phyloP scores from a whole-genome alignment of 768 basidiomycete genomes.

The Lentinula sp. region DNA sequence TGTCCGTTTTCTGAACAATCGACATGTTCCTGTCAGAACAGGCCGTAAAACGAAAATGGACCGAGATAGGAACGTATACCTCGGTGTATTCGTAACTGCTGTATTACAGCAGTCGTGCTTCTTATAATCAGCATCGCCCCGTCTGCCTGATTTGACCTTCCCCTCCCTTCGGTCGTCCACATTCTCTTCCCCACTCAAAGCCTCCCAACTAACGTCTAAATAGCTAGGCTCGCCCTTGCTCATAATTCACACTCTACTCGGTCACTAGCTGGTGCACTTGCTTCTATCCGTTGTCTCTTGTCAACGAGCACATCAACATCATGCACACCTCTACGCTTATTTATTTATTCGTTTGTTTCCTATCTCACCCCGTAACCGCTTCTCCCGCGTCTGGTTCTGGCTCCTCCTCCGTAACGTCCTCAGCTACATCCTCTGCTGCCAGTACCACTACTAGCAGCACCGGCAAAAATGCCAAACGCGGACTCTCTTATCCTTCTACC shows the following conservation, averaged over 20 bases:
- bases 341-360: neutral
- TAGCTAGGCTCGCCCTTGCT: neutral
- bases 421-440: constrained; percentile 13
- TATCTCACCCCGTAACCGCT: neutral
- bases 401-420: neutral
- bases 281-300: neutral
- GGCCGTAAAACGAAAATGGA: neutral
- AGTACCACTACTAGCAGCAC: constrained; percentile 11
- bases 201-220: neutral
- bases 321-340: neutral
- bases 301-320: neutral
- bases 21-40: neutral
- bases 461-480: constrained; percentile 39
- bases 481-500: constrained; percentile 34
- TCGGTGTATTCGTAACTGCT: neutral
- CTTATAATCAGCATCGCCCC: neutral
- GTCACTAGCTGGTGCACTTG: neutral
- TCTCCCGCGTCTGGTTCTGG: neutral
- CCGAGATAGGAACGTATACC: neutral
- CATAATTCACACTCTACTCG: neutral
- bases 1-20: neutral
- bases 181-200: neutral
- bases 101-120: neutral
- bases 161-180: neutral
- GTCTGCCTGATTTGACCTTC: neutral